Percentiles rank a stretch among this genome's conserved stretches.
Conservation (phyloP, 257 asterid genomes). For the Solanum ossicruentum region DNA sequence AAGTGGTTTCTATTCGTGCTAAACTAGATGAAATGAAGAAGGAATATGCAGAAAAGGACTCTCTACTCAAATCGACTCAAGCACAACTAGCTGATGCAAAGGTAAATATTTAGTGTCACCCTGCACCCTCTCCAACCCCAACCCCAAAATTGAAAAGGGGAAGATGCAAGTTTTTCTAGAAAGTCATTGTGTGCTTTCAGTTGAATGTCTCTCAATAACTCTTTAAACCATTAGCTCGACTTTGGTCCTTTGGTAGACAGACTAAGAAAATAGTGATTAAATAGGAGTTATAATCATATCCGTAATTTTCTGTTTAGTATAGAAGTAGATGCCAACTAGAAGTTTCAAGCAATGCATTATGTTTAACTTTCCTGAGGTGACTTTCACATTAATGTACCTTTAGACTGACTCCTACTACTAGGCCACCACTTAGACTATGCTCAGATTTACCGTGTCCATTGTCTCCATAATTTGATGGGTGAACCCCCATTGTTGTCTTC, state of each 20-base stretch:
- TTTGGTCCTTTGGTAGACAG: background rate
- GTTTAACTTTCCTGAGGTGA: background rate
- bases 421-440: background rate
- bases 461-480: background rate
- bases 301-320: background rate
- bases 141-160: background rate
- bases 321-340: background rate
- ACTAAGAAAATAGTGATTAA: background rate
- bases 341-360: background rate
- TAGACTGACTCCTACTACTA: background rate
- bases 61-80: conserved; percentile 53
- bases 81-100: conserved; percentile 75
- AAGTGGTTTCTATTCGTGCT: conserved; percentile 37
- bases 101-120: conserved; percentile 24
- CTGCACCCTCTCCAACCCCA: background rate
- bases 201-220: background rate
- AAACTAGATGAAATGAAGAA: conserved; percentile 38
- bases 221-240: background rate
- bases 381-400: background rate
- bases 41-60: conserved; percentile 59
- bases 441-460: background rate
- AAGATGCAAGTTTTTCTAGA: background rate
- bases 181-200: background rate
- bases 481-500: background rate
- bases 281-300: background rate